Conservation (phyloP, 192 early-diverging fungal genomes). For the Podila epicladia region DNA sequence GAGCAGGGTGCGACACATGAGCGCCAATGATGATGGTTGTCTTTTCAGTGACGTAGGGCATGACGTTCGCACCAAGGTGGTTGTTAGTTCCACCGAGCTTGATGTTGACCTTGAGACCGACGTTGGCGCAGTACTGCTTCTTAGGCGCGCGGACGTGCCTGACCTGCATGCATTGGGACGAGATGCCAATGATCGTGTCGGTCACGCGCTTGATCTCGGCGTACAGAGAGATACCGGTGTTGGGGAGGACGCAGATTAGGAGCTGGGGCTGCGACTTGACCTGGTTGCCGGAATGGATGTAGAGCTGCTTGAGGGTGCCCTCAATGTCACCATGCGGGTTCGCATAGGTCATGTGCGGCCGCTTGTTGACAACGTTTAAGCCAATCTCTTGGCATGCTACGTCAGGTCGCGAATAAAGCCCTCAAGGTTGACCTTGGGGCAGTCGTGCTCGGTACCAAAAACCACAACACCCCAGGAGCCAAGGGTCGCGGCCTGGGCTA, state of each 20-base stretch:
- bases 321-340: slow-evolving; percentile 77
- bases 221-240: slow-evolving; percentile 85
- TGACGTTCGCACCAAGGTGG: slow-evolving; percentile 62
- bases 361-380: slow-evolving; percentile 63
- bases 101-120: slow-evolving; percentile 94
- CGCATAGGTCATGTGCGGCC: slow-evolving; percentile 58
- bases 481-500: slow-evolving; percentile 75
- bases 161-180: slow-evolving; percentile 91
- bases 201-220: slow-evolving; percentile 88
- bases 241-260: slow-evolving; percentile 85
- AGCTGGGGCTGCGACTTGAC: slow-evolving; percentile 80
- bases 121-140: slow-evolving; percentile 95
- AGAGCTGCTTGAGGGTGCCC: slow-evolving; percentile 73
- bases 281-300: slow-evolving; percentile 72
- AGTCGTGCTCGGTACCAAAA: slow-evolving; percentile 68
- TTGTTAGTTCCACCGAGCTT: slow-evolving; percentile 94
- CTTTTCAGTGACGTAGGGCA: slow-evolving; percentile 72
- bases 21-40: slow-evolving; percentile 92
- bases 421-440: slow-evolving; percentile 65
- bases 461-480: slow-evolving; percentile 85
- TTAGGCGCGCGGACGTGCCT: slow-evolving; percentile 83
- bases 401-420: slow-evolving; percentile 78
- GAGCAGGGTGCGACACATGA: slow-evolving; percentile 86
- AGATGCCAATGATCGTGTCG: slow-evolving; percentile 91
- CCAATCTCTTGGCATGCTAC: slow-evolving; percentile 77